Percentiles rank a stretch among this genome's conserved stretches.
These are phyloP conservation scores for Trametes sanguinea DNA, from an alignment of 768 basidiomycete species.

Conservation along the genomic window DNA sequence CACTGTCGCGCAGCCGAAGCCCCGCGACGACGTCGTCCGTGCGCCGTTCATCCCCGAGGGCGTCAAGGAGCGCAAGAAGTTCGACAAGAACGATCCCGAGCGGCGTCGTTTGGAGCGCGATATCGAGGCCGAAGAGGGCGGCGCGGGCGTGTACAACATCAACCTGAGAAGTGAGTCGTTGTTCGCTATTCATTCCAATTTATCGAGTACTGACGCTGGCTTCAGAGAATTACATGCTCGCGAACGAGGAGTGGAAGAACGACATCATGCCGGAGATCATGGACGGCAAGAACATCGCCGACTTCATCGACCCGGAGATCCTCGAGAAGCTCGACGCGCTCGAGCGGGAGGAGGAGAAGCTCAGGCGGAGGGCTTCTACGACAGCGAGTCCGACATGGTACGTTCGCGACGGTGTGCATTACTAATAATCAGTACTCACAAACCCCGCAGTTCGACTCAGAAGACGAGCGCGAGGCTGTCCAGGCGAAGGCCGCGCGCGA, in stretches of 20 bases:
- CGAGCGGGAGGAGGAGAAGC: slow-evolving; percentile 92
- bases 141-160: slow-evolving; percentile 88
- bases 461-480: slow-evolving; percentile 75
- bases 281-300: slow-evolving; percentile 98
- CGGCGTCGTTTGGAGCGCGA: slow-evolving; percentile 75
- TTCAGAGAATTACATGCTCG: slow-evolving; percentile 87
- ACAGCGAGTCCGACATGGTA: slow-evolving; percentile 85
- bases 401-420: slow-evolving; percentile 25
- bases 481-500: slow-evolving; percentile 59
- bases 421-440: neutral
- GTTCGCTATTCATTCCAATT: neutral
- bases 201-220: neutral
- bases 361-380: slow-evolving; percentile 95
- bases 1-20: slow-evolving; percentile 92
- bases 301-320: slow-evolving; percentile 98
- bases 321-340: slow-evolving; percentile 95
- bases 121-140: slow-evolving; percentile 82
- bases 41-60: slow-evolving; percentile 88
- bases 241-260: slow-evolving; percentile 91
- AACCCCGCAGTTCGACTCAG: slow-evolving; percentile 47
- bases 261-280: slow-evolving; percentile 98
- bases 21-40: slow-evolving; percentile 87
- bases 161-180: slow-evolving; percentile 78
- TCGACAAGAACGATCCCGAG: slow-evolving; percentile 86
- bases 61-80: slow-evolving; percentile 75